Percentiles rank a stretch among this genome's conserved stretches.
These are phyloP conservation scores for Populus euphratica DNA, from an alignment of 345 rosid species.

Conservation along the genomic window DNA sequence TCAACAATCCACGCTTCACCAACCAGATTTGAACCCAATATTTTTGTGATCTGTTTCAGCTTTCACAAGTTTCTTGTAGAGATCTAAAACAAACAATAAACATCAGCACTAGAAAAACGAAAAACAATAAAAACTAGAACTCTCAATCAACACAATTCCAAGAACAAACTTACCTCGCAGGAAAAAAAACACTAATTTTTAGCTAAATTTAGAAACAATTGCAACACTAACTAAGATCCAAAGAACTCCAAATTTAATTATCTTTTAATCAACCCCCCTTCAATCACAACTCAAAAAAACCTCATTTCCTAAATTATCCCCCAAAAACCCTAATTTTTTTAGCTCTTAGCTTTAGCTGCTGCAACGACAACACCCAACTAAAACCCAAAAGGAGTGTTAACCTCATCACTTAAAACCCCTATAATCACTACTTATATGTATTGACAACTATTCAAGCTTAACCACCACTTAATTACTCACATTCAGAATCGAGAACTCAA, in stretches of 20 bases:
- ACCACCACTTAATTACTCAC: constrained; percentile 15
- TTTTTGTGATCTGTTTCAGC: constrained; percentile 36
- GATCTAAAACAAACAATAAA: constrained; percentile 39
- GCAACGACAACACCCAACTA: not conserved
- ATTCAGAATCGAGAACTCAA: constrained; percentile 12
- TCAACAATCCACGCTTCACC: constrained; percentile 25
- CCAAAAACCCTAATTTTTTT: constrained; percentile 31
- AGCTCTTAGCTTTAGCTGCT: not conserved
- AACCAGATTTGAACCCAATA: constrained; percentile 28
- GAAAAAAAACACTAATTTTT: not conserved
- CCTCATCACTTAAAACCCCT: not conserved
- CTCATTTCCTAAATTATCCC: not conserved
- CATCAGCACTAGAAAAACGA: constrained; percentile 14
- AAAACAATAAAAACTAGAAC: not conserved
- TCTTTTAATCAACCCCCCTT: not conserved
- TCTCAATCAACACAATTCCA: not conserved
- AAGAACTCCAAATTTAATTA: not conserved
- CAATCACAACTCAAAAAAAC: not conserved
- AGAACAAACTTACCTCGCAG: not conserved
- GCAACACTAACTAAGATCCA: not conserved
- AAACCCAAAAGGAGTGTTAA: constrained; percentile 8
- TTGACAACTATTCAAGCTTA: constrained; percentile 14
- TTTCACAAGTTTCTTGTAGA: constrained; percentile 37
- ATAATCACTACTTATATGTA: not conserved
- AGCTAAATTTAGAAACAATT: not conserved